Evolutionary conservation across 169 alveolate genomes (phyloP).

Genomic region (Toxoplasma gondii): DNA sequence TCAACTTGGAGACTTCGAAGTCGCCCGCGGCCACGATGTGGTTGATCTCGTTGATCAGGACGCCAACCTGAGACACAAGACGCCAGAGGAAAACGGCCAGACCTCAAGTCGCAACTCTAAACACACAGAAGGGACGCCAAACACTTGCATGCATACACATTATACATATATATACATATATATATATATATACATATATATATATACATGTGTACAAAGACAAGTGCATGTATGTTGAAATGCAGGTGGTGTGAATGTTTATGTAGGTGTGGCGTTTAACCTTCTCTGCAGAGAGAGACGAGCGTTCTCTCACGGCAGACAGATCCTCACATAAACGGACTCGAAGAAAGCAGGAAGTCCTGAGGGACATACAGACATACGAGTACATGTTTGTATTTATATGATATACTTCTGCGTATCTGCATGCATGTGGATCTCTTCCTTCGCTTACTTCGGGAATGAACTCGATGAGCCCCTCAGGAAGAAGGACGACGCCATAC

Average conservation of each 20-base stretch:
- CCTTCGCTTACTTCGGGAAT: constrained; percentile 83
- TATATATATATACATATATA: background rate
- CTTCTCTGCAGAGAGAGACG: no score
- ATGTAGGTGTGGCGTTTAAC: no score
- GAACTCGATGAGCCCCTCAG: constrained; percentile 98
- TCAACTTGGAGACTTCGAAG: constrained; percentile 60
- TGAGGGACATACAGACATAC: no score
- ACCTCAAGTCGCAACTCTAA: background rate
- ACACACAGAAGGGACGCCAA: background rate
- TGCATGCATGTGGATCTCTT: no score
- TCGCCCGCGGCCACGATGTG: constrained; percentile 81
- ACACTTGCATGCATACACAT: background rate
- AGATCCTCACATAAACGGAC: no score
- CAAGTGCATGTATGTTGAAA: background rate
- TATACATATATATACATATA: background rate
- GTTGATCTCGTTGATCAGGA: constrained; percentile 92
- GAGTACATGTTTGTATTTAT: no score
- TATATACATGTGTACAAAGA: background rate
- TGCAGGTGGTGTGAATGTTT: background rate
- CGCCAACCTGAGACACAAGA: constrained; percentile 78
- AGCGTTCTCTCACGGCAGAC: no score
- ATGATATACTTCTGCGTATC: no score
- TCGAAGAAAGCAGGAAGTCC: no score
- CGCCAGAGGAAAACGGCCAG: constrained; percentile 27
- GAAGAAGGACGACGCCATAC: constrained; percentile 95